phyloP scores from a whole-genome alignment of 2,329 filamentous ascomycete species.

The Diaporthe sp. region DNA sequence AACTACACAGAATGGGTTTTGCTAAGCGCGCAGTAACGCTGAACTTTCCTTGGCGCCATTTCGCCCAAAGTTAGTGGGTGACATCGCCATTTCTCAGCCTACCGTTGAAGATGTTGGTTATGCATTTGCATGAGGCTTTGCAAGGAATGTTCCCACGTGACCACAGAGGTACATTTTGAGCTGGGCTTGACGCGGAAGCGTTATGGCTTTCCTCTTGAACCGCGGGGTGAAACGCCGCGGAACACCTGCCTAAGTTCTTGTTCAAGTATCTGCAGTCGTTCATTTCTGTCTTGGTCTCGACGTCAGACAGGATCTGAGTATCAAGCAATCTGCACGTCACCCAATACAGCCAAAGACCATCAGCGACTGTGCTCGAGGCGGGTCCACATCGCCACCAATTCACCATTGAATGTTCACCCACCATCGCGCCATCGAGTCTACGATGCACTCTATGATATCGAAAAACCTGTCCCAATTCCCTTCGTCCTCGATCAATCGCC shows the following conservation, averaged over 20 bases:
- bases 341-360: not conserved
- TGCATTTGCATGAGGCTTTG: not conserved
- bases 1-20: too few species aligned
- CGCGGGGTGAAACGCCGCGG: not conserved
- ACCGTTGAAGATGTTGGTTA: not conserved
- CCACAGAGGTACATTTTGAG: not conserved
- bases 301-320: not conserved
- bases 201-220: not conserved
- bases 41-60: not conserved
- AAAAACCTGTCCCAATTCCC: not conserved
- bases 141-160: not conserved
- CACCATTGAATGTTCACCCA: conserved; percentile 1
- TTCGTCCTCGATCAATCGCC: not conserved
- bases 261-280: not conserved
- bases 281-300: not conserved
- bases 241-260: not conserved
- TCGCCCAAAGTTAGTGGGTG: not conserved
- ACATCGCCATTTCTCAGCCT: not conserved
- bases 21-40: not conserved
- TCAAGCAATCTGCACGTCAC: not conserved
- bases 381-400: not conserved
- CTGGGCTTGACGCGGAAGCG: too few species aligned
- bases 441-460: not conserved
- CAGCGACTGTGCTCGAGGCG: not conserved
- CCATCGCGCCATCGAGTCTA: not conserved